These are phyloP conservation scores for Lactuca sativa DNA, from an alignment of 129 eudicot genomes.

Conservation along the genomic window DNA sequence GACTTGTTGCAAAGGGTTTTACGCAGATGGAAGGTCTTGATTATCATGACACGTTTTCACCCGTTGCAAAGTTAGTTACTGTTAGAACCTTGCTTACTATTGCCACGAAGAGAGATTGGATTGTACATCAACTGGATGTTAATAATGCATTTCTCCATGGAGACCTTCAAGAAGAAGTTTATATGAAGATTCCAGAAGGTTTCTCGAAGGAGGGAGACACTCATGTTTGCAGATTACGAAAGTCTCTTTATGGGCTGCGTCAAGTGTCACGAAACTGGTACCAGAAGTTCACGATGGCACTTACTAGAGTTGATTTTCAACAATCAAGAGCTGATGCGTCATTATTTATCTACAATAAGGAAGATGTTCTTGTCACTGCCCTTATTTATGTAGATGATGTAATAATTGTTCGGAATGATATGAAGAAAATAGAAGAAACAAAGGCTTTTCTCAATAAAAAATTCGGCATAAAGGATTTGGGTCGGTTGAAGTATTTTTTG, in stretches of 20 bases:
- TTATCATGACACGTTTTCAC: not conserved
- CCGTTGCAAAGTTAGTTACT: no score
- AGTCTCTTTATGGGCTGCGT: no score
- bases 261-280: not conserved
- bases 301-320: not conserved
- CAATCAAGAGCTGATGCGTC: not conserved
- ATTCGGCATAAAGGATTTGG: not conserved
- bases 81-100: no score
- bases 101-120: not conserved
- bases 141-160: not conserved
- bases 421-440: not conserved
- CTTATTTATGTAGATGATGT: conserved; percentile 22
- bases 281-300: not conserved
- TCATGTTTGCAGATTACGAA: not conserved
- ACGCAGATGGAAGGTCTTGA: no score
- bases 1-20: no score
- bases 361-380: not conserved
- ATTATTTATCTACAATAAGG: not conserved
- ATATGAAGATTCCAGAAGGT: not conserved
- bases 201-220: not conserved
- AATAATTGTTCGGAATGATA: not conserved
- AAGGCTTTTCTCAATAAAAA: not conserved
- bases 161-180: not conserved
- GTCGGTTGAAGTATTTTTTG: not conserved
- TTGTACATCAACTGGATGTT: no score